Conservation (phyloP, 768 basidiomycete genomes). For the Hebeloma cylindrosporum region DNA sequence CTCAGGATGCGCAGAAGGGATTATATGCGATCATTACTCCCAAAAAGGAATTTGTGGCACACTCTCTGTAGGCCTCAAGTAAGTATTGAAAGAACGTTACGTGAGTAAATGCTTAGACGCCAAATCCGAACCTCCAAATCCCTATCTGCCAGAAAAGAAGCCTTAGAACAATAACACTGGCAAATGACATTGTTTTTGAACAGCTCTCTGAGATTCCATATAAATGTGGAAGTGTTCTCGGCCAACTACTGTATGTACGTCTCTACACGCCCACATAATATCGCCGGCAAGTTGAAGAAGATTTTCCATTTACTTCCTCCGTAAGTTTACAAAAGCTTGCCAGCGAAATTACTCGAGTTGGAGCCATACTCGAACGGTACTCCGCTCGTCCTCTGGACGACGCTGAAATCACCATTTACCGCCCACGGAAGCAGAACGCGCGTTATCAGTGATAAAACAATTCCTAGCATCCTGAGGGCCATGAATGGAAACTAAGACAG, state of each 20-base stretch:
- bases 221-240: constrained; percentile 8
- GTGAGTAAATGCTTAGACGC: no score
- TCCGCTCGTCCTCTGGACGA: constrained; percentile 9
- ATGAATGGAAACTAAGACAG: constrained; percentile 18
- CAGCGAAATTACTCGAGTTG: background rate
- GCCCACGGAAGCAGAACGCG: constrained; percentile 8
- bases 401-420: constrained; percentile 13
- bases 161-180: no score
- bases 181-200: no score
- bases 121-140: no score
- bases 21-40: no score
- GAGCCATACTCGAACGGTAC: constrained; percentile 1
- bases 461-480: background rate
- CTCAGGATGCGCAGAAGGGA: no score
- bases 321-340: background rate
- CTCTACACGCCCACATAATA: no score
- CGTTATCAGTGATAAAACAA: background rate
- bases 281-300: constrained; percentile 6
- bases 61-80: no score
- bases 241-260: constrained; percentile 8
- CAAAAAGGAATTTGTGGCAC: no score
- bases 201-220: constrained; percentile 3
- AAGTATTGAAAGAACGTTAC: no score
- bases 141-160: no score
- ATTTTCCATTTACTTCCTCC: constrained; percentile 8